These are phyloP conservation scores for Podaxis carcinomalis DNA, from an alignment of 768 basidiomycete species.

Conservation along the genomic window DNA sequence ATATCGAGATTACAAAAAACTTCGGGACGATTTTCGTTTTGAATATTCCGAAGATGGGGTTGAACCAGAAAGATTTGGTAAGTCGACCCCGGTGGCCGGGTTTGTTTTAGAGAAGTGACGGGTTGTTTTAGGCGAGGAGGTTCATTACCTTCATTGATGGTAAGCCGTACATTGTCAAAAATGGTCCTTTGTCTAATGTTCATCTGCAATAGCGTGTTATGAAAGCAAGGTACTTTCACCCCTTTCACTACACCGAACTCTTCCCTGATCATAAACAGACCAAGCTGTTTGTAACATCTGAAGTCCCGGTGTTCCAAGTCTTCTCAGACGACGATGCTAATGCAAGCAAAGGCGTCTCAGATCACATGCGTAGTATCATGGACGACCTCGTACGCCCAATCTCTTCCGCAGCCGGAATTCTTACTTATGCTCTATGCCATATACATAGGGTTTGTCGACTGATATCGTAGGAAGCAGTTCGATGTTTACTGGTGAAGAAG, in stretches of 20 bases:
- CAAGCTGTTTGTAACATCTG: slow-evolving; percentile 87
- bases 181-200: background rate
- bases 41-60: slow-evolving; percentile 84
- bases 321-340: slow-evolving; percentile 69
- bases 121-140: slow-evolving; percentile 65
- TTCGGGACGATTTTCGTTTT: slow-evolving; percentile 87
- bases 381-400: slow-evolving; percentile 75
- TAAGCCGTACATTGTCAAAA: slow-evolving; percentile 25
- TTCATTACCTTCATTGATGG: slow-evolving; percentile 99
- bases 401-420: background rate
- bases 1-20: slow-evolving; percentile 84
- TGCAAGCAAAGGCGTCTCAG: slow-evolving; percentile 44
- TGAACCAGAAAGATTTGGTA: slow-evolving; percentile 85
- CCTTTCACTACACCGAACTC: background rate
- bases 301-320: slow-evolving; percentile 86
- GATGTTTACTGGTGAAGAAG: slow-evolving; percentile 96
- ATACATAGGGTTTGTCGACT: slow-evolving; percentile 64
- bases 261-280: slow-evolving; percentile 43
- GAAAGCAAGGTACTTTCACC: slow-evolving; percentile 65
- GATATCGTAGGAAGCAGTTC: slow-evolving; percentile 78
- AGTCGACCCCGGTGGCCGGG: slow-evolving; percentile 13
- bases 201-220: slow-evolving; percentile 70
- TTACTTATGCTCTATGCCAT: slow-evolving; percentile 8
- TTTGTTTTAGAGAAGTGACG: background rate
- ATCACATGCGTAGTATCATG: slow-evolving; percentile 92